Percentiles rank a stretch among this genome's conserved stretches.
Evolutionary conservation across 192 early-diverging fungal species (phyloP).

Genomic region (Coemansia pectinata): DNA sequence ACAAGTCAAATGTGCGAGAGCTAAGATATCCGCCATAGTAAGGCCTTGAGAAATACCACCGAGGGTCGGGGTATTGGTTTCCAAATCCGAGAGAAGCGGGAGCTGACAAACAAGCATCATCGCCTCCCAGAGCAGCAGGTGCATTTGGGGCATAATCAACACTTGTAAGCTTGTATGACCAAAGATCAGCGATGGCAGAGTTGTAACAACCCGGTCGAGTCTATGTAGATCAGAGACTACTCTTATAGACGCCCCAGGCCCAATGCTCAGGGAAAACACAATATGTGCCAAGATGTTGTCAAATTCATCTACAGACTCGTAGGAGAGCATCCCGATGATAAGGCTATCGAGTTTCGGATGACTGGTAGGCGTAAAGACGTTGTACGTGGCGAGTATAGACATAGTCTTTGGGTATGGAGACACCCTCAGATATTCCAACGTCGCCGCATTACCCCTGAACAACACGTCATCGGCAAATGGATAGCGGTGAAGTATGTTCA

Average conservation of each 20-base stretch:
- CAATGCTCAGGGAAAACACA: not conserved
- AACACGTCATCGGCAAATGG: not conserved
- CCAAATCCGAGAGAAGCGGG: not conserved
- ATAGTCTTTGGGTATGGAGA: not conserved
- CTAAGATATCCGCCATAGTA: not conserved
- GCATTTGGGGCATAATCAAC: not conserved
- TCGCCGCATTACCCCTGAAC: not conserved
- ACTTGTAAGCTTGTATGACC: not conserved
- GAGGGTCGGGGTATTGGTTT: not conserved
- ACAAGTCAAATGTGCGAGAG: not conserved
- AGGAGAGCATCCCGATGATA: not conserved
- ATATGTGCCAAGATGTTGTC: not conserved
- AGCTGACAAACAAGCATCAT: not conserved
- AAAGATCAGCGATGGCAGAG: not conserved
- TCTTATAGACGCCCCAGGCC: not conserved
- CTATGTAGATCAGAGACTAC: not conserved
- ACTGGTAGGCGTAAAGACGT: not conserved
- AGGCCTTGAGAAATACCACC: not conserved
- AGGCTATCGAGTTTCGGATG: not conserved
- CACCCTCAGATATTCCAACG: not conserved
- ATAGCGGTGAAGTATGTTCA: not conserved
- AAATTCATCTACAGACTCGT: too few relatives aligned
- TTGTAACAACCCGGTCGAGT: not conserved
- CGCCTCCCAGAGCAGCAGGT: not conserved
- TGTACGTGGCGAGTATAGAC: not conserved